Evolutionary conservation across 2,329 filamentous ascomycete species (phyloP).

Genomic region (Colletotrichum zoysiae): DNA sequence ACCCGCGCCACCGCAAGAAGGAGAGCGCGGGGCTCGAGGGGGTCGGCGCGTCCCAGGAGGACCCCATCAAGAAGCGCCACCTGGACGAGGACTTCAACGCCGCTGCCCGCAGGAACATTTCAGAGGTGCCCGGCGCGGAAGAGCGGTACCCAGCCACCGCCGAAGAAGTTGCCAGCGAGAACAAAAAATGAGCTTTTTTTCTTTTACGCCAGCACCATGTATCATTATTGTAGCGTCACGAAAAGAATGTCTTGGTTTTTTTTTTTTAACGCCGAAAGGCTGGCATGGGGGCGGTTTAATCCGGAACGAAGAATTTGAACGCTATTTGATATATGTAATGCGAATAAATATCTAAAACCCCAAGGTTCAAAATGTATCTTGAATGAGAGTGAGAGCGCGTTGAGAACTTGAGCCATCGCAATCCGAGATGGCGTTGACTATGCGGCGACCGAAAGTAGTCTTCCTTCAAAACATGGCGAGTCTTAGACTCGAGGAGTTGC

Average conservation of each 20-base stretch:
- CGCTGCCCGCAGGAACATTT: conserved; percentile 33
- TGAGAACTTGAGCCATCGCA: no score
- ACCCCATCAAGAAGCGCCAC: conserved; percentile 48
- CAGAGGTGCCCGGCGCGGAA: conserved; percentile 46
- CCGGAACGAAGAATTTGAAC: background rate
- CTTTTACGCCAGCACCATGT: conserved; percentile 1
- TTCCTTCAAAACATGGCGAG: background rate
- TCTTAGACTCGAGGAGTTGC: background rate
- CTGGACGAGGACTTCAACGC: conserved; percentile 49
- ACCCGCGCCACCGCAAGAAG: conserved; percentile 48
- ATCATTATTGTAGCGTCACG: conserved; percentile 21
- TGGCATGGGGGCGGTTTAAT: background rate
- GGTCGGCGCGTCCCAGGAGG: conserved; percentile 49
- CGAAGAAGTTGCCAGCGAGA: conserved; percentile 46
- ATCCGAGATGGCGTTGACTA: no score
- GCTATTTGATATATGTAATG: background rate
- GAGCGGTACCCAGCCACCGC: conserved; percentile 45
- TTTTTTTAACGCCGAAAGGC: background rate
- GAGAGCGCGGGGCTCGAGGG: conserved; percentile 56
- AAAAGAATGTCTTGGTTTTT: background rate
- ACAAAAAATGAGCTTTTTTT: background rate
- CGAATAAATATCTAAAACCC: background rate
- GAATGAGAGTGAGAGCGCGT: no score
- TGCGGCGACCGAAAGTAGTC: no score
- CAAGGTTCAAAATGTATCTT: no score